phyloP scores from a whole-genome alignment of 2,329 filamentous ascomycete genomes.

The Fusarium transvaalense region DNA sequence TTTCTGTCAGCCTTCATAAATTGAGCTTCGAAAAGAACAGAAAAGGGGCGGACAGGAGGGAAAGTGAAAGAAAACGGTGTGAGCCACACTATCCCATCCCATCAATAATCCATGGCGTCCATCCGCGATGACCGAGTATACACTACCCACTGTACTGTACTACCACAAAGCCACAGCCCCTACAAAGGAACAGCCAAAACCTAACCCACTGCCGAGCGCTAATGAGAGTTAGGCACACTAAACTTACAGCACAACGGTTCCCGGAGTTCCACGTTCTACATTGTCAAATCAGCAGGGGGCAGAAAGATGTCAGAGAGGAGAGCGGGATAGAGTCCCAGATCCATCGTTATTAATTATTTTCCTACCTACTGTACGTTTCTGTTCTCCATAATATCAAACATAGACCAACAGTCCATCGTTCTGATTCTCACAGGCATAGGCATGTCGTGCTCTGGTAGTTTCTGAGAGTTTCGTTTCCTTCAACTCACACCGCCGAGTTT shows the following conservation, averaged over 20 bases:
- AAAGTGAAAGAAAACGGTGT: constrained; percentile 45
- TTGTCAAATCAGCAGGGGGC: constrained; percentile 27
- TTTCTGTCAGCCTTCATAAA: constrained; percentile 31
- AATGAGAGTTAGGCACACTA: constrained; percentile 27
- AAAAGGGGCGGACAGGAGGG: constrained; percentile 18
- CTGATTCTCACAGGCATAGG: constrained; percentile 2
- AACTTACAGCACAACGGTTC: constrained; percentile 33
- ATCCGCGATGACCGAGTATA: constrained; percentile 31
- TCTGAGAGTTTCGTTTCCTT: constrained; percentile 12
- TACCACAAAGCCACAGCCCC: constrained; percentile 40
- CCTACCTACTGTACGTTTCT: constrained; percentile 24
- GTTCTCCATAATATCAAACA: constrained; percentile 8
- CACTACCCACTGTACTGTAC: constrained; percentile 16
- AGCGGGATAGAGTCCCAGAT: constrained; percentile 22
- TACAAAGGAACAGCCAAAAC: constrained; percentile 28
- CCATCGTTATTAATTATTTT: constrained; percentile 36
- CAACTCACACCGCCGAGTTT: constrained; percentile 29
- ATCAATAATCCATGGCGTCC: constrained; percentile 36
- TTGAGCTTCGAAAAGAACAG: background rate
- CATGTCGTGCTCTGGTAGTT: background rate
- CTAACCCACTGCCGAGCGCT: constrained; percentile 37
- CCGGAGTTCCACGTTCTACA: constrained; percentile 26
- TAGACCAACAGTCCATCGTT: background rate
- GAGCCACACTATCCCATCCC: constrained; percentile 26
- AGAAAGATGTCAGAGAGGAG: constrained; percentile 17